These are phyloP conservation scores for Xylaria hypoxylon DNA, from an alignment of 2,329 filamentous ascomycete species.

Conservation along the genomic window DNA sequence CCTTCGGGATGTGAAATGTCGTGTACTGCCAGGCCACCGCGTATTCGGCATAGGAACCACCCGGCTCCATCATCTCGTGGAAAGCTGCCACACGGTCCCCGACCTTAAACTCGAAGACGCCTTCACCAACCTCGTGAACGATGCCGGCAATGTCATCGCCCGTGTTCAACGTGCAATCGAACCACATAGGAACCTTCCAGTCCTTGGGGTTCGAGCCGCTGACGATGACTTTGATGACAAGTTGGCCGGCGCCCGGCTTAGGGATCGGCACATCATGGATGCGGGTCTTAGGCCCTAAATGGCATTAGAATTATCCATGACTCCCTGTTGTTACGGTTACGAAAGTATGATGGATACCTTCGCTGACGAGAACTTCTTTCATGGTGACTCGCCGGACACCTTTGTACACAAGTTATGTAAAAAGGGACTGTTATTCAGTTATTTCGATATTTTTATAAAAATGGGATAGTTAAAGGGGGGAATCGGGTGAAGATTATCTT, in stretches of 20 bases:
- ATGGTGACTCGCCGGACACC: no score
- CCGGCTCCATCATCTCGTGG: conserved; percentile 61
- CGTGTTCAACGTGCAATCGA: conserved; percentile 52
- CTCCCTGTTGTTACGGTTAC: neutral
- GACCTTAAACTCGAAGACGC: conserved; percentile 66
- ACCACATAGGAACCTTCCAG: conserved; percentile 53
- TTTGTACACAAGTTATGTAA: neutral
- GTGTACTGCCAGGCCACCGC: conserved; percentile 64
- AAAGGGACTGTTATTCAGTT: neutral
- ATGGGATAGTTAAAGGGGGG: no score
- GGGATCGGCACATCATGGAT: conserved; percentile 56
- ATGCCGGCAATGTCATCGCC: conserved; percentile 68
- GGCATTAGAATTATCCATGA: neutral
- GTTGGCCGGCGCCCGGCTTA: conserved; percentile 52
- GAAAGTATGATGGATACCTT: conserved; percentile 26
- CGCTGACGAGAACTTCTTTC: conserved; percentile 41
- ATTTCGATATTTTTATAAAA: no score
- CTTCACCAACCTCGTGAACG: conserved; percentile 65
- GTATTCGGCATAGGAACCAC: conserved; percentile 71
- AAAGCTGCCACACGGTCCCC: conserved; percentile 62
- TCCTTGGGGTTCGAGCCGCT: conserved; percentile 62
- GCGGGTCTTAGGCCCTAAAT: conserved; percentile 49
- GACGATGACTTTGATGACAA: conserved; percentile 57
- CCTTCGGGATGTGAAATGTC: no score
- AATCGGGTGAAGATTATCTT: neutral